Percentiles rank a stretch among this genome's conserved stretches.
phyloP scores from a whole-genome alignment of 1,284 basidiomycete genomes.

The Pyrrhoderma lamaoense region DNA sequence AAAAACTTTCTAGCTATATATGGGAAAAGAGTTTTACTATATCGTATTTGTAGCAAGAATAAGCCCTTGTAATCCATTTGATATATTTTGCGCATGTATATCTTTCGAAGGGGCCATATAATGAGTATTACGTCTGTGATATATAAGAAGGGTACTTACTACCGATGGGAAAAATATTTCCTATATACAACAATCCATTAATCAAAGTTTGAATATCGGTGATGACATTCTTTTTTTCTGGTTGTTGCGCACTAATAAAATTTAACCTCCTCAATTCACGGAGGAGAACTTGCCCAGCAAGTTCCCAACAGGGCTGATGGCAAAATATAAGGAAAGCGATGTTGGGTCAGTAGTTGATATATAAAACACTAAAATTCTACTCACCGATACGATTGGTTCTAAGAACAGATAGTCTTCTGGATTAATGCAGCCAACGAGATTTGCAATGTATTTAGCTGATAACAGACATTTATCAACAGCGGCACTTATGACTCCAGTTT shows the following conservation, averaged over 20 bases:
- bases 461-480: constrained; percentile 10
- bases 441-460: constrained; percentile 7
- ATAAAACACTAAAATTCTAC: background rate
- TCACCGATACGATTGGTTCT: constrained; percentile 15
- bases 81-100: background rate
- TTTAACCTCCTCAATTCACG: constrained; percentile 8
- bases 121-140: background rate
- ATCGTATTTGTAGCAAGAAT: no score
- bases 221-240: background rate
- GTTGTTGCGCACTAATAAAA: background rate
- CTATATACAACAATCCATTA: constrained; percentile 6
- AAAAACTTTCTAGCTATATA: no score
- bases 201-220: constrained; percentile 5
- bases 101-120: background rate
- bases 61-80: background rate
- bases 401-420: constrained; percentile 7
- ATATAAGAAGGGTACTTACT: constrained; percentile 2
- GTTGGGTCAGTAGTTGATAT: background rate
- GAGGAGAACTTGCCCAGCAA: constrained; percentile 8
- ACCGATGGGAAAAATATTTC: constrained; percentile 12
- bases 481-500: background rate
- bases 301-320: constrained; percentile 12
- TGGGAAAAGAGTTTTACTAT: no score
- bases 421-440: constrained; percentile 3
- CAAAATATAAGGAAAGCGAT: background rate